Base-by-base conservation (phyloP, 1,284 basidiomycete species). In the Mycena citricolor region DNA sequence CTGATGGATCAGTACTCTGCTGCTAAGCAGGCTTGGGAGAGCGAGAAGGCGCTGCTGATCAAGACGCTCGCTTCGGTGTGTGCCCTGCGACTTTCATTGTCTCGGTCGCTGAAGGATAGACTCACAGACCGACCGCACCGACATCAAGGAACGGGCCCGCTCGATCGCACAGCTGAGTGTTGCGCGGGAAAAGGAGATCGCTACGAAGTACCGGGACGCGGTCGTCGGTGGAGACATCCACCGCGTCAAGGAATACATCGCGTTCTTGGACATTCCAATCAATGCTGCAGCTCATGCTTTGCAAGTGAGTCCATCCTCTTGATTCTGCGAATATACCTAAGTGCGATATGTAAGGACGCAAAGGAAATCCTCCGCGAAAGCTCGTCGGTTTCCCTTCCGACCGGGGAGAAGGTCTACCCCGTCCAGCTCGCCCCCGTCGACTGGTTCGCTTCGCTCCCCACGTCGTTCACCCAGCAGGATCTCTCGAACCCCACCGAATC, bases 11-110 rank as follows among this genome's bases (percentile, higher is more conserved):
- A 58, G 23, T 58, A 57, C 28, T 38, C 57, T 7, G 39, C 47
- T 11, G 53, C 57, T 8, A 56, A 57, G 30, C 55, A 56, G 30
- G 51, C 50, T 20, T 58, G 57, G 57, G 57, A 58, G 47, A 16
- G 49, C 4, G 55, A 58, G 31, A 51, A 54, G 5, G 57, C 56
- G 36, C 29, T 26, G 1, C 39, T 58, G 44, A 58, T 56, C 16
- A 41, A 32, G 30, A 46, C 43, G 2, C 34, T 42, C 8, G 41
- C 38, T 11, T 20, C 14, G 38, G 38, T 30, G 14, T 10, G 36
- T 28, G 14, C 23, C 14, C 16, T 24, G 21, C 3, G 6, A 20
- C n/a, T n/a, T 20, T 34, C 13, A 7, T 42, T 5, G 24, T 14
- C 16, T 40, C 16, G 1, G 10, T 24, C 20, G 25, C 11, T 32